phyloP scores from a whole-genome alignment of 352 stramenopile genomes.

The Phytopythium delawarense region DNA sequence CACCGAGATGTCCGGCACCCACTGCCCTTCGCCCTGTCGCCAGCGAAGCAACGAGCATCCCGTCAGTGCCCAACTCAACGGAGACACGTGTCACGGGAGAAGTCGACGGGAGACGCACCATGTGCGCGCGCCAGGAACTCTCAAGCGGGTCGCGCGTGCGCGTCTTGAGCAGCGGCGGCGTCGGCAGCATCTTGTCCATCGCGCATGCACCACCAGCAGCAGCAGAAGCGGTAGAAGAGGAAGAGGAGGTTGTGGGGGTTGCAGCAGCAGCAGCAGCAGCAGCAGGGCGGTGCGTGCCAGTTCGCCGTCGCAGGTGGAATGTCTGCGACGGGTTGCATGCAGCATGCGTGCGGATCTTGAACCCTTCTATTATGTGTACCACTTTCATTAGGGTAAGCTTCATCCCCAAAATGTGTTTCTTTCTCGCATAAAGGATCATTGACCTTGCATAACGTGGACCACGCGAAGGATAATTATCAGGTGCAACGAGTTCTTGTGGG shows the following conservation, averaged over 20 bases:
- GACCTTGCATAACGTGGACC: neutral
- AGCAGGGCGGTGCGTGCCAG: neutral
- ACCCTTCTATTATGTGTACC: neutral
- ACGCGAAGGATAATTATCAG: neutral
- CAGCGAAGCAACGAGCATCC: neutral
- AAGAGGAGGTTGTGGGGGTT: no score
- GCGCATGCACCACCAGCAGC: neutral
- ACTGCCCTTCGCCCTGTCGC: slow-evolving; percentile 71
- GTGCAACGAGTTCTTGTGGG: neutral
- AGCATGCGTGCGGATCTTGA: neutral
- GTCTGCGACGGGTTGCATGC: neutral
- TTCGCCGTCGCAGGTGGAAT: neutral
- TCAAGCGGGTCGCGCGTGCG: slow-evolving; percentile 81
- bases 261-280: no score
- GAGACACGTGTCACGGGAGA: no score
- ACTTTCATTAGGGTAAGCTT: neutral
- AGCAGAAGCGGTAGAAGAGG: neutral
- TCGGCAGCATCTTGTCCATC: slow-evolving; percentile 13
- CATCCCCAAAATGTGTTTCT: no score
- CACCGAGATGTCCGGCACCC: slow-evolving; percentile 79
- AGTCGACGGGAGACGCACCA: slow-evolving; percentile 30
- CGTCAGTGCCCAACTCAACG: neutral
- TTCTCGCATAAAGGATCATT: neutral
- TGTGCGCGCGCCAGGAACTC: slow-evolving; percentile 83
- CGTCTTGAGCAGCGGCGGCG: slow-evolving; percentile 59